A percentile compares a stretch with the other conserved stretches of the same genome.
These are phyloP conservation scores for Monosiga brevicollis DNA, from an alignment of 78 protist species.

Conservation along the genomic window DNA sequence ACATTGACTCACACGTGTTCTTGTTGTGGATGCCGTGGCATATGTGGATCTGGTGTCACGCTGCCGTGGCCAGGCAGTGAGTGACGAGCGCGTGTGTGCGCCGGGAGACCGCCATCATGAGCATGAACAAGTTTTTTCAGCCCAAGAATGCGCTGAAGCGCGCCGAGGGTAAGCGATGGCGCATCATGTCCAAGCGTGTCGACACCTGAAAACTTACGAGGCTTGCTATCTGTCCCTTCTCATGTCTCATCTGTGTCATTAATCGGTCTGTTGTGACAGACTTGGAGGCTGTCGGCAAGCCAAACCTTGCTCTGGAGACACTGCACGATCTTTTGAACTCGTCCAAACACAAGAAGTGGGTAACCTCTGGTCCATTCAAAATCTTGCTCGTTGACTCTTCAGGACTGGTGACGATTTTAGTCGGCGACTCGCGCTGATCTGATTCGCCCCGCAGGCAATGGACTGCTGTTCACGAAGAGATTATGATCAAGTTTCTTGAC, in stretches of 20 bases:
- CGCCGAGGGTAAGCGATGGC: conserved; percentile 8
- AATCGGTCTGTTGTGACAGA: neutral
- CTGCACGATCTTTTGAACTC: conserved; percentile 27
- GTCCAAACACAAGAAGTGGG: too few species aligned
- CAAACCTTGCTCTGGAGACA: conserved; percentile 15
- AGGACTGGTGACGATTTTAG: too few species aligned
- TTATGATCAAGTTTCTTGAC: conserved; percentile 6
- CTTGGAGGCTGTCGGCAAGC: conserved; percentile 30
- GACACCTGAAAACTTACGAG: too few species aligned
- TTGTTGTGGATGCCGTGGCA: too few species aligned
- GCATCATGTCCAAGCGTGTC: neutral
- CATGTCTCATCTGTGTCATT: neutral
- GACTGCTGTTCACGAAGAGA: conserved; percentile 1
- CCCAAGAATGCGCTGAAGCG: conserved; percentile 31
- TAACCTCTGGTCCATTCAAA: too few species aligned
- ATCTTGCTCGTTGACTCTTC: too few species aligned
- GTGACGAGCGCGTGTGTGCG: too few species aligned
- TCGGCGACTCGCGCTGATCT: too few species aligned
- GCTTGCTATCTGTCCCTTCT: neutral
- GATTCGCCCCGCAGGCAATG: conserved; percentile 9
- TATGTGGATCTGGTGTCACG: too few species aligned
- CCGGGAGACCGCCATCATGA: too few species aligned
- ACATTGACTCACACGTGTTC: too few species aligned
- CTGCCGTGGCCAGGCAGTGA: too few species aligned
- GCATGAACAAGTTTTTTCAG: conserved; percentile 7